Base-by-base conservation (phyloP, 352 stramenopile species). In the Phytophthora sansomeana region DNA sequence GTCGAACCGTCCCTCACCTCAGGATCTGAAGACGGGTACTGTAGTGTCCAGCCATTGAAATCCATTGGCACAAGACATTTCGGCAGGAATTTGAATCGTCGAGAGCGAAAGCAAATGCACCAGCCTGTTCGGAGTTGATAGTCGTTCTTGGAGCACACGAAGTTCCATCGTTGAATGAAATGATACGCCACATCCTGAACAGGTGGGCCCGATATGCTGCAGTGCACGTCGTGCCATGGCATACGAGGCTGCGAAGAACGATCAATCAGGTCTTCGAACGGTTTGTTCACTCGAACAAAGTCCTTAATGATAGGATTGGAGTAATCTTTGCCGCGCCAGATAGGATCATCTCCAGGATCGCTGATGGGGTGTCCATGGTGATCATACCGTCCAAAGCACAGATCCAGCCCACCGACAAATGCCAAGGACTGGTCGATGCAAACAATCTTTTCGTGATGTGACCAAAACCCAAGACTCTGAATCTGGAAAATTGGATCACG, bases 391-490 rank as follows among this genome's bases (percentile, higher is more conserved):
- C 93, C 91, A 41, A 96, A 97, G 58, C 86, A 93, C 47, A 98
- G 55, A 63, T 98, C 93, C 16, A 98, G 57, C 36, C 93, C 89
- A 29, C 89, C 89, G 5, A 91, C 75, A 54, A 96, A 96, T 16
- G 87, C 81, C 17, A 95, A 46, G 11, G 81, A 89, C 50, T 96
- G 89, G 49, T 98, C 93, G 26, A 98, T 80, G 47, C 93, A 92
- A 26, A 97, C 90, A 38, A 98, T 90, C 65, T 98, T 98, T 62
- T 98, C 93, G 74, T 98, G 93, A 69, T 98, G 93, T 30, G 86
- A 97, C 92, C 91, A 98, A 43, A 97, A 97, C 3, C 89, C 89
- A 11, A 96, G 69, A 69, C 81, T 92, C 74, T 96, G 87, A 38
- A 96, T 93, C 71, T 95, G 89, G 61, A 97, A 97, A 58, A 94